Evolutionary conservation across 2,329 filamentous ascomycete species (phyloP), one percentile per base, ranked within the genome.

Genomic region (Coniochaeta sp.): DNA sequence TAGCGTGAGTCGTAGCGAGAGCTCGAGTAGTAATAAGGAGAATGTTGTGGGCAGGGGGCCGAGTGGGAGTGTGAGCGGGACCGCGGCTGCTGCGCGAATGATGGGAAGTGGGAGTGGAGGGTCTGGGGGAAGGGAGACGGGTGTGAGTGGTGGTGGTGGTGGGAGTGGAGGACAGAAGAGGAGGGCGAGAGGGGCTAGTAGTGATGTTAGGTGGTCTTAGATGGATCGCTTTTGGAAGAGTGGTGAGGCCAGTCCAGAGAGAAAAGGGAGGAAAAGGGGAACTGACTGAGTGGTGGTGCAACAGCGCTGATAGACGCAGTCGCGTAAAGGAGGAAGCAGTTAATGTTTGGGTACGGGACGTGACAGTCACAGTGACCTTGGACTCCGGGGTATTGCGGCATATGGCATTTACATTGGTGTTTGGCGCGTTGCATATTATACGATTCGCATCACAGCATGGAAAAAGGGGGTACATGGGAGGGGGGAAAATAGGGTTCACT

Each of bases 141-240:
- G 46, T 12, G 50, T 31, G 14, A 33, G 47, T 8, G 31, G 46
- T 35, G 24, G 42, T 32, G 49, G 51, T n/a, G n/a, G n/a, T n/a
- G n/a, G n/a, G n/a, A n/a, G n/a, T n/a, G n/a, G n/a, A n/a, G n/a
- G n/a, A n/a, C n/a, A n/a, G 16, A 51, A 60, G 54, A 45, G 59
- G 24, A 53, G 59, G 51, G 57, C 51, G 20, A 46, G 59, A 13
- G 55, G 53, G 51, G 58, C 59, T 5, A 61, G 58, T 49, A 55
- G 57, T 45, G 57, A 61, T 45, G 40, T 54, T 24, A 53, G 55
- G 53, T 58, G 57, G 57, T 56, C 58, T 53, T 61, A 60, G 58
- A 53, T 38, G 30, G 57, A 40, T 26, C 38, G 20, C 38, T 42
- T 24, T 10, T 26, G 38, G 38, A 12, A 22, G 6, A 18, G 18